phyloP scores from a whole-genome alignment of 2,329 filamentous ascomycete species.

The Fonsecaea monophora region DNA sequence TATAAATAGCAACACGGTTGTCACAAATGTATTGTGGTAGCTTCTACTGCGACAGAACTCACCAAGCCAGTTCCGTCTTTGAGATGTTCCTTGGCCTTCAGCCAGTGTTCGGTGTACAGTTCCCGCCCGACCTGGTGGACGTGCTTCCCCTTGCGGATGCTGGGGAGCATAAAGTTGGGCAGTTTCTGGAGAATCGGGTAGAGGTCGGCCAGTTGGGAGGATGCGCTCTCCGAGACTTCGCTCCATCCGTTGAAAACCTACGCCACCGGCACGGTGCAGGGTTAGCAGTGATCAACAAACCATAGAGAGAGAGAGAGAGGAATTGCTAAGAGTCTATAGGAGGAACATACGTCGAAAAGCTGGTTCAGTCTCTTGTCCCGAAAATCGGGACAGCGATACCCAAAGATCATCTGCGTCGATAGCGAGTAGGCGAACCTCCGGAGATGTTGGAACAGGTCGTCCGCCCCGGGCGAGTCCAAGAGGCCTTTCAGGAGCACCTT shows the following conservation, averaged over 20 bases:
- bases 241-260: slow-evolving; percentile 31
- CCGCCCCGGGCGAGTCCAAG: slow-evolving; percentile 20
- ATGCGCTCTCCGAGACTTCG: slow-evolving; percentile 25
- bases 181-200: slow-evolving; percentile 34
- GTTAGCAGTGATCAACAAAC: too few relatives aligned
- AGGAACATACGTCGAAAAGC: slow-evolving; percentile 20
- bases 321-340: too few relatives aligned
- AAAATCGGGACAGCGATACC: slow-evolving; percentile 26
- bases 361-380: slow-evolving; percentile 26
- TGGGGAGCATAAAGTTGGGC: slow-evolving; percentile 32
- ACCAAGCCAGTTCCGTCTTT: slow-evolving; percentile 26
- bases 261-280: background rate
- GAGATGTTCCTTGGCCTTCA: slow-evolving; percentile 28
- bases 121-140: slow-evolving; percentile 30
- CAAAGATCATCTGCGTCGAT: slow-evolving; percentile 33
- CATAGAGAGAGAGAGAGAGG: too few relatives aligned
- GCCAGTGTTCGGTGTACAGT: slow-evolving; percentile 31
- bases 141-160: slow-evolving; percentile 20
- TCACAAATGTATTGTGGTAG: too few relatives aligned
- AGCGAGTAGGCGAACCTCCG: slow-evolving; percentile 30
- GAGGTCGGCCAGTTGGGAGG: slow-evolving; percentile 32
- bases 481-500: slow-evolving; percentile 29
- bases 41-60: background rate
- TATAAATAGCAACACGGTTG: too few relatives aligned
- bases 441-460: slow-evolving; percentile 29